Base-by-base conservation (phyloP, 768 basidiomycete genomes). In the Russula abietina region DNA sequence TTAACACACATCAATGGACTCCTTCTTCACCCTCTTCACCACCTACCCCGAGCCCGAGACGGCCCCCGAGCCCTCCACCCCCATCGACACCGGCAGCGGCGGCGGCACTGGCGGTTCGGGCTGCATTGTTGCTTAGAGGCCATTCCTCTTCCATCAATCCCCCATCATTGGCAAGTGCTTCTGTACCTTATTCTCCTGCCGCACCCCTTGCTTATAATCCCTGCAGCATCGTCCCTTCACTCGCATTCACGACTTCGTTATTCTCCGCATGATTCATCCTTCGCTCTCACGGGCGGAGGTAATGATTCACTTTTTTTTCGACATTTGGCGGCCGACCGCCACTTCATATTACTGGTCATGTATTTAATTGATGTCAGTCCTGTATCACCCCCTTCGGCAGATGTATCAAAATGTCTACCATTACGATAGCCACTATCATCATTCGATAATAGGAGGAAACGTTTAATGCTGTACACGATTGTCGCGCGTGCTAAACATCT, bases 1-100 rank as follows among this genome's bases (percentile, higher is more conserved):
- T 22, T 24, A 49, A 49, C 26, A 49, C n/a, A 30, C 26, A 49
- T 16, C 55, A 62, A 58, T 58, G 61, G 56, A 62, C 45, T 52
- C 57, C 5, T 62, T 59, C 50, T 46, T 43, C 8, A 39, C 57
- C 0, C 30, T 54, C 41, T 43, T 48, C 26, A 28, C 50, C 41
- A 7, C 39, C 50, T 22, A 26, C 16, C 0, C 59, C 9, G 53
- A 60, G 51, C 17, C 62, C 36, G 30, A 28, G 36, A 12, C 58
- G n/a, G 58, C 19, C 1, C 24, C 43, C 8, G n/a, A 55, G 30
- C 39, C 62, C 9, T 32, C 57, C 5, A 53, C 30, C 8, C 59
- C 63, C 49, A 38, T 64, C 12, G 53, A 61, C 14, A 48, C 59
- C 41, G 39, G 12, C 4, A 5, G 12, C n/a, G 32, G 53, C 3